A percentile compares a stretch with the other conserved stretches of the same genome.
Conservation (phyloP, 352 stramenopile species). For the Phytophthora pinifolia region DNA sequence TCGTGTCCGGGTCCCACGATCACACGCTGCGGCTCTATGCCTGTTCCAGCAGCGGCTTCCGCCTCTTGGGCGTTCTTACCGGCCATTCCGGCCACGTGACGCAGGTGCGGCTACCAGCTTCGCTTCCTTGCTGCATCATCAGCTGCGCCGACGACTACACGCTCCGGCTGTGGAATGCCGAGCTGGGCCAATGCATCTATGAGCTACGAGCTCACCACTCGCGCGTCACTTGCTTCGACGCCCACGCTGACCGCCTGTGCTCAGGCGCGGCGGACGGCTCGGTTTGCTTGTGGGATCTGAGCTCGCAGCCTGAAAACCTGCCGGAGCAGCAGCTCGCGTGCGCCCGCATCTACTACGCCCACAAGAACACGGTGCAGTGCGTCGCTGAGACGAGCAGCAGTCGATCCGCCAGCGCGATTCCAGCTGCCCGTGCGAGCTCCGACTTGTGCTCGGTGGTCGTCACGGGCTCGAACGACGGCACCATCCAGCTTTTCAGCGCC, state of each 20-base stretch:
- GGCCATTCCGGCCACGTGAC: constrained; percentile 67
- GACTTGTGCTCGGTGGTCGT: constrained; percentile 36
- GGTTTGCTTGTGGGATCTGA: constrained; percentile 60
- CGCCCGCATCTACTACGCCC: constrained; percentile 37
- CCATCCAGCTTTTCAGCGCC: constrained; percentile 67
- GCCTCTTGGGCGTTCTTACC: constrained; percentile 37
- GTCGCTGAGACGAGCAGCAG: constrained; percentile 31
- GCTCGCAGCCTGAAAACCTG: constrained; percentile 7
- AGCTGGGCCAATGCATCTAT: constrained; percentile 38
- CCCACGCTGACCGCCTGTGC: constrained; percentile 36
- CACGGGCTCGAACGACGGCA: constrained; percentile 73
- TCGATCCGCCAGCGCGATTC: background rate
- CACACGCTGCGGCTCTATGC: constrained; percentile 59
- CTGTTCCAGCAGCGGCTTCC: constrained; percentile 30
- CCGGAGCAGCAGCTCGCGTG: constrained; percentile 15
- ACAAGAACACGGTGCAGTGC: constrained; percentile 59
- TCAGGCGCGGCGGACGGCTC: constrained; percentile 57
- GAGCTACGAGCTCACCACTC: constrained; percentile 48
- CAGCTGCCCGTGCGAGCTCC: background rate
- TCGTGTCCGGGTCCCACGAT: constrained; percentile 75
- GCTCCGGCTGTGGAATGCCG: constrained; percentile 58
- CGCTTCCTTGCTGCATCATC: constrained; percentile 32
- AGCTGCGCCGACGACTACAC: constrained; percentile 66
- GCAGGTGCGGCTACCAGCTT: constrained; percentile 37
- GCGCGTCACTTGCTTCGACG: constrained; percentile 48